These are phyloP conservation scores for Claviceps maximensis DNA, from an alignment of 2,329 filamentous ascomycete species.

Conservation along the genomic window DNA sequence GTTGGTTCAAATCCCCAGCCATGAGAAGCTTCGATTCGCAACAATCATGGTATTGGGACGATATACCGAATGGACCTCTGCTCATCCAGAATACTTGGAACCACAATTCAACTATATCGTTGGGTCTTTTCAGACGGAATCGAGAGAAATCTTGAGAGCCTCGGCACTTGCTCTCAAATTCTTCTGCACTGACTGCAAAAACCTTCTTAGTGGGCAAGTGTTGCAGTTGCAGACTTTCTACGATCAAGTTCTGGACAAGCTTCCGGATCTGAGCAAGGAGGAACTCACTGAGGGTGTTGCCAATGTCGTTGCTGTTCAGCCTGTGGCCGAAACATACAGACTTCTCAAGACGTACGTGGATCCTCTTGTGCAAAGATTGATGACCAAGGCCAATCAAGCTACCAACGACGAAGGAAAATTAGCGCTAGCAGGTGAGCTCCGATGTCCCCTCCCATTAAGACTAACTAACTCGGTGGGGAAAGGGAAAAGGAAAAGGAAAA, in stretches of 20 bases:
- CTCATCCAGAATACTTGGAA: slow-evolving; percentile 84
- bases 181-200: slow-evolving; percentile 89
- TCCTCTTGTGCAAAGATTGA: slow-evolving; percentile 72
- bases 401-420: slow-evolving; percentile 73
- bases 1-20: slow-evolving; percentile 84
- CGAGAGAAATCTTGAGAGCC: slow-evolving; percentile 80
- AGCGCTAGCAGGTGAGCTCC: slow-evolving; percentile 59
- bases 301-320: slow-evolving; percentile 78
- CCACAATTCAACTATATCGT: slow-evolving; percentile 94
- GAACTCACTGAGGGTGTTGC: slow-evolving; percentile 95
- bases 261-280: slow-evolving; percentile 79
- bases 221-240: slow-evolving; percentile 85
- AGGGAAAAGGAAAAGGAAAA: too few relatives aligned
- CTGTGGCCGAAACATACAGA: slow-evolving; percentile 64
- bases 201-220: slow-evolving; percentile 72
- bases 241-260: slow-evolving; percentile 71
- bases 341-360: slow-evolving; percentile 88
- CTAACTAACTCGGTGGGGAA: too few relatives aligned
- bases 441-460: neutral
- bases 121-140: slow-evolving; percentile 76
- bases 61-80: slow-evolving; percentile 95
- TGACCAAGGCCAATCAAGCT: slow-evolving; percentile 75
- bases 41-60: slow-evolving; percentile 94
- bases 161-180: slow-evolving; percentile 92
- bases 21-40: slow-evolving; percentile 96